Percentiles rank a stretch among this genome's conserved stretches.
Conservation (phyloP, 495 filamentous ascomycete species). For the Penicillium turbatum region DNA sequence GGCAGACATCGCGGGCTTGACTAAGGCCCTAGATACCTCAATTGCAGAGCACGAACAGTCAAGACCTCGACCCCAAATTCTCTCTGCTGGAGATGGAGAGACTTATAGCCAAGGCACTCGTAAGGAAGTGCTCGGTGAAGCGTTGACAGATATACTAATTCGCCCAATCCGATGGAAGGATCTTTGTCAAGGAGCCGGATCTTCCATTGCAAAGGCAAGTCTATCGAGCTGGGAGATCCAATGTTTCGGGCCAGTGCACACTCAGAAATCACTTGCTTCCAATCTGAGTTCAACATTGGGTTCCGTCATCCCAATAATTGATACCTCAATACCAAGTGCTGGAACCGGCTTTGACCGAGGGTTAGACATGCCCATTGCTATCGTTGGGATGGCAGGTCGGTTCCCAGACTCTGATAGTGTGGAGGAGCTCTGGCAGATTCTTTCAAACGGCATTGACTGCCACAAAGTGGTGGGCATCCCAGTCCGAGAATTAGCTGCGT, state of each 20-base stretch:
- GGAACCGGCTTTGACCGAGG: not conserved
- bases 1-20: not conserved
- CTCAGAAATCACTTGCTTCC: not conserved
- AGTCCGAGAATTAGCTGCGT: no score
- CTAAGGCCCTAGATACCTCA: not conserved
- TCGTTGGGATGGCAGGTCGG: not conserved
- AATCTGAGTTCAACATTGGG: not conserved
- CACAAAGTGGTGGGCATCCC: not conserved
- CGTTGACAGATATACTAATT: not conserved
- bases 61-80: not conserved
- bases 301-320: not conserved
- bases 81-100: not conserved
- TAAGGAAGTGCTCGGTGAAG: not conserved
- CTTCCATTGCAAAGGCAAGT: not conserved
- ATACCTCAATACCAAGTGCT: not conserved
- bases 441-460: not conserved
- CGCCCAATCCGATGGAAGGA: not conserved
- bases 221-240: not conserved
- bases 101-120: not conserved
- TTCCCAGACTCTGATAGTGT: not conserved
- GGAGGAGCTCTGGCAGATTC: not conserved
- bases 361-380: not conserved
- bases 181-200: not conserved
- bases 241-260: not conserved
- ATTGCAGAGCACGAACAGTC: not conserved